Evolutionary conservation across 2,329 filamentous ascomycete genomes (phyloP), one percentile per base, ranked within the genome.

Genomic region (Nemania diffusa): DNA sequence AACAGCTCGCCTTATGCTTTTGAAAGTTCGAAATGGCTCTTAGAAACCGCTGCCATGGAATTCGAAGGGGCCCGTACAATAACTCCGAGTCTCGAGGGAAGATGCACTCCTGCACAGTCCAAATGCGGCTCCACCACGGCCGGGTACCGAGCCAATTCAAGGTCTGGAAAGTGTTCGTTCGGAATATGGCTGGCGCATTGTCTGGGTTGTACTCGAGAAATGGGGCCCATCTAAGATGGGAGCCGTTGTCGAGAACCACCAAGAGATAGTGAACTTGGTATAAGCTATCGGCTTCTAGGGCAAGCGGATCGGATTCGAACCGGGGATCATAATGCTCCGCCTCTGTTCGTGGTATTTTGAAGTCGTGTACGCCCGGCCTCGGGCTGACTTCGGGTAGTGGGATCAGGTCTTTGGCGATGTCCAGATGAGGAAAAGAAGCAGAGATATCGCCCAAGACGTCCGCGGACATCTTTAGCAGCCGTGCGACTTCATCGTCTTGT

Each of bases 71-170:
- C 13, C 64, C 64, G 46, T 66, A 66, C 15, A 66, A 34, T 20
- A 66, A 51, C 24, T 61, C 57, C 22, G 57, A 66, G 11, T 66
- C 17, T 9, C 24, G 13, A 3, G 64, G 64, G n/a, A 62, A 55
- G 11, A 66, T 66, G 34, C 64, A 66, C 52, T 66, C 64, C 46
- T 66, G 64, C 22, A 66, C 57, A 15, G 64, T 66, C 64, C 64
- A 66, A 20, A 66, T 66, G 9, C 64, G 64, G 13, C 20, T 26
- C 64, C 64, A 66, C 64, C 64, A 66, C 6, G 57, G 42, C 11
- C 64, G 51, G n/a, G 57, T 66, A n/a, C 20, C 64, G 29, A 66
- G 64, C 64, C 64, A 66, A 29, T 66, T 27, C 20, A 66, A 22
- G 26, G 64, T 53, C 26, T 66, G 51, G 29, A 51, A 57, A 29